Percentiles rank a stretch among this genome's conserved stretches.
Conservation (phyloP, 2,329 filamentous ascomycete genomes). For the Trichoderma sp. region DNA sequence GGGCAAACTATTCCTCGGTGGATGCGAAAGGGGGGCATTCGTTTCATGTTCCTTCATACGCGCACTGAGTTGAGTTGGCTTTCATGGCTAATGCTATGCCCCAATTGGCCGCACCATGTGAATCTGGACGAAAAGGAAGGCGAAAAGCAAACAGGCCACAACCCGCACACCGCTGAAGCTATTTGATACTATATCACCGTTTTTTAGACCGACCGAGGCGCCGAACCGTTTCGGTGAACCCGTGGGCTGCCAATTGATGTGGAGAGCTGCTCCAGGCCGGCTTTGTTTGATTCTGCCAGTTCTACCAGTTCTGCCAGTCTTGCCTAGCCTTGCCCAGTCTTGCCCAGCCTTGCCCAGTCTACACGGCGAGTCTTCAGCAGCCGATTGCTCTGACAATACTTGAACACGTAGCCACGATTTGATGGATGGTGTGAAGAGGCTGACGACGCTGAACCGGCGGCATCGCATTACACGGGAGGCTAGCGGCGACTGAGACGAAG, state of each 20-base stretch:
- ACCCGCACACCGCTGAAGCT: not conserved
- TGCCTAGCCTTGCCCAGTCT: not conserved
- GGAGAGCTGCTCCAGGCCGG: not conserved
- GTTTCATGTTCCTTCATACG: constrained; percentile 21
- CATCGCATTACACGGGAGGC: constrained; percentile 11
- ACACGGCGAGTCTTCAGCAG: not conserved
- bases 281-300: not conserved
- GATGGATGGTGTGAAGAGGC: constrained; percentile 25
- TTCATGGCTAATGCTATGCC: constrained; percentile 16
- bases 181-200: not conserved
- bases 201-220: constrained; percentile 8
- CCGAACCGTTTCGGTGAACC: constrained; percentile 16
- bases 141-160: not conserved
- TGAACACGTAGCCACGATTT: constrained; percentile 12
- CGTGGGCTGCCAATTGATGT: constrained; percentile 10
- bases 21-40: constrained; percentile 1
- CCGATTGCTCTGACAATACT: not conserved
- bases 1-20: constrained; percentile 13
- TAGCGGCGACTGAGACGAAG: constrained; percentile 17
- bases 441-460: constrained; percentile 22
- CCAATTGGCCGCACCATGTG: constrained; percentile 18
- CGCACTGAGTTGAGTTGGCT: constrained; percentile 21
- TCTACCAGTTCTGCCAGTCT: too few relatives aligned
- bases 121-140: not conserved
- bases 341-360: not conserved